Base-by-base conservation (phyloP, 306 rosid genomes). In the Prinsepia uniflora region DNA sequence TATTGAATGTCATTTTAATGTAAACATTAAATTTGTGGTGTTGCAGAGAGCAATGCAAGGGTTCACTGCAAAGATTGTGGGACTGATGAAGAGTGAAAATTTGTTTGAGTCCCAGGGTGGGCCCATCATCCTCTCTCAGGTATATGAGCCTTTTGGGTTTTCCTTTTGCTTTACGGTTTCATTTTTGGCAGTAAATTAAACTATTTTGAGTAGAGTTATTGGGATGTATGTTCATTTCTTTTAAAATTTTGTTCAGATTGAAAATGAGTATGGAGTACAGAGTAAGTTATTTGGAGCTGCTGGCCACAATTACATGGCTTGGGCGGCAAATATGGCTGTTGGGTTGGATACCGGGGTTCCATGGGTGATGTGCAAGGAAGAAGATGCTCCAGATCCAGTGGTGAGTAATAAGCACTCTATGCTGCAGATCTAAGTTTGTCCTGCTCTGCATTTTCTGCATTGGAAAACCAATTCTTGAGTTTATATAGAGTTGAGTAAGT, bases 301-400 rank as follows among this genome's bases (percentile, higher is more conserved):
- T 72, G 99, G 97, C 47, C 84, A 91, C 53, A 88, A 82, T 73
- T 95, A 95, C 75, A 70, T 91, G 83, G 89, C 73, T 60, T 95
- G 99, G 99, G 99, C 99, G 8, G 99, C 99, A 61, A 85, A 91
- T 55, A 95, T 95, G 99, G 99, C 99, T 36, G 89, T 89, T 36
- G 91, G 92, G 82, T 79, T 76, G 82, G 92, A 76, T 59, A 95
- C 99, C 14, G 99, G 99, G 43, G 99, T 95, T 72, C 99, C 99
- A 0, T 95, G 99, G 99, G 83, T 95, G 48, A 95, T 95, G 99
- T 95, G 99, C 89, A 95, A 95, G 87, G 96, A 95, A 86, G 99
- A 91, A n/a, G 97, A 95, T 85, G 99, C 99, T 8, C 99, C 99
- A 34, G 99, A 95, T 91, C 99, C 99, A 75, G 90, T 95, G 90